Conservation (phyloP, 345 rosid genomes). For the Gossypium herbaceum region DNA sequence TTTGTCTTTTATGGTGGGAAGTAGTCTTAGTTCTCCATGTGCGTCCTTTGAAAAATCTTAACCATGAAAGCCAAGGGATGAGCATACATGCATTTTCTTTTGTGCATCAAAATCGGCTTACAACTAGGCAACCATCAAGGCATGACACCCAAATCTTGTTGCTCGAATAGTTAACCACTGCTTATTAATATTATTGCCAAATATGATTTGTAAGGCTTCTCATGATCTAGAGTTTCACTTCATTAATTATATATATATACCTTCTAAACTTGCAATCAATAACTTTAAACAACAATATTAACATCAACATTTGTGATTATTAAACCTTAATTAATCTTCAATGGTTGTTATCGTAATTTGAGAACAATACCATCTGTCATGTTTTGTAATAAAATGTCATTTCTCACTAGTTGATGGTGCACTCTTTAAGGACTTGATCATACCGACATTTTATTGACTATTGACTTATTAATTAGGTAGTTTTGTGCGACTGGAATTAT, state of each 20-base stretch:
- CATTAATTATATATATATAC: not conserved
- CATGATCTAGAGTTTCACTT: not conserved
- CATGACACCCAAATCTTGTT: not conserved
- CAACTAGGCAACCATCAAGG: conserved; percentile 9
- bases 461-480: not conserved
- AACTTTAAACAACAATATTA: not conserved
- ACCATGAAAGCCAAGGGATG: not conserved
- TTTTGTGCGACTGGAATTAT: not conserved
- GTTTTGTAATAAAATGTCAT: not conserved
- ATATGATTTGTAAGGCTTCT: not conserved
- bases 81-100: not conserved
- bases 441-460: not conserved
- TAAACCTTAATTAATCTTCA: not conserved
- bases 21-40: conserved; percentile 2
- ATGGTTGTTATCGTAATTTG: not conserved
- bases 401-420: not conserved
- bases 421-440: not conserved
- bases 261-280: not conserved
- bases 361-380: not conserved
- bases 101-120: not conserved
- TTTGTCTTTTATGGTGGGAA: not conserved
- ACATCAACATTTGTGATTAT: not conserved
- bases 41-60: not conserved
- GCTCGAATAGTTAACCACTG: not conserved
- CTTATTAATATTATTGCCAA: not conserved